Conservation (phyloP, 345 rosid genomes). For the Limnanthes douglasii region DNA sequence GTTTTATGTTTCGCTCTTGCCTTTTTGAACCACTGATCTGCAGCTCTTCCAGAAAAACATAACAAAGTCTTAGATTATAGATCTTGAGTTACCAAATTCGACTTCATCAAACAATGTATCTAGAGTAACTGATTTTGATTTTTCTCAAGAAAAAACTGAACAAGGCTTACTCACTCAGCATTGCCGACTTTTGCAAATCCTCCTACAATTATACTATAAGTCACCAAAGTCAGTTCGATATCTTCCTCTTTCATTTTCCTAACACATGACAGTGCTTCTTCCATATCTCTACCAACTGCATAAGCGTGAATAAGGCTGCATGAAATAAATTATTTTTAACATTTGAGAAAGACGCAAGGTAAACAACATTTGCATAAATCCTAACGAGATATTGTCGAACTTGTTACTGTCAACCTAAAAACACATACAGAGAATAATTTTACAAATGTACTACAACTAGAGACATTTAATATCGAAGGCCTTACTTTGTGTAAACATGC, state of each 20-base stretch:
- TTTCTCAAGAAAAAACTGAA: conserved; percentile 1
- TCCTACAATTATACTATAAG: conserved; percentile 60
- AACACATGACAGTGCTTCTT: conserved; percentile 83
- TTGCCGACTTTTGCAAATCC: conserved; percentile 81
- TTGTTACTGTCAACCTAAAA: too few relatives aligned
- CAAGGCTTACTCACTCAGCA: conserved; percentile 51
- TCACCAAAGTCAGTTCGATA: conserved; percentile 78
- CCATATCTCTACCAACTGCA: conserved; percentile 98
- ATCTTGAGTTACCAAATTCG: too few relatives aligned
- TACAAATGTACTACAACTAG: conserved; percentile 8
- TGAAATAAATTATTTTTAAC: conserved; percentile 32
- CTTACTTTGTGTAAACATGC: conserved; percentile 79
- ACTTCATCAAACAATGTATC: not conserved
- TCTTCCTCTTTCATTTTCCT: conserved; percentile 95
- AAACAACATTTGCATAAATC: conserved; percentile 5
- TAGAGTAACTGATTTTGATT: not conserved
- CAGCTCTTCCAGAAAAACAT: conserved; percentile 71
- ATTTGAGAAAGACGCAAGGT: conserved; percentile 7
- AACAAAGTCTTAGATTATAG: conserved; percentile 32
- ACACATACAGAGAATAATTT: too few relatives aligned
- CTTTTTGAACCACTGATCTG: conserved; percentile 82
- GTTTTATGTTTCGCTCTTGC: conserved; percentile 47
- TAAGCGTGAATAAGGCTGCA: conserved; percentile 99
- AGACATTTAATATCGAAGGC: conserved; percentile 1
- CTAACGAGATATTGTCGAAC: not conserved